A percentile compares a stretch with the other conserved stretches of the same genome.
Conservation (phyloP, 805 yeast species). For the Cephaloascus fragrans region DNA sequence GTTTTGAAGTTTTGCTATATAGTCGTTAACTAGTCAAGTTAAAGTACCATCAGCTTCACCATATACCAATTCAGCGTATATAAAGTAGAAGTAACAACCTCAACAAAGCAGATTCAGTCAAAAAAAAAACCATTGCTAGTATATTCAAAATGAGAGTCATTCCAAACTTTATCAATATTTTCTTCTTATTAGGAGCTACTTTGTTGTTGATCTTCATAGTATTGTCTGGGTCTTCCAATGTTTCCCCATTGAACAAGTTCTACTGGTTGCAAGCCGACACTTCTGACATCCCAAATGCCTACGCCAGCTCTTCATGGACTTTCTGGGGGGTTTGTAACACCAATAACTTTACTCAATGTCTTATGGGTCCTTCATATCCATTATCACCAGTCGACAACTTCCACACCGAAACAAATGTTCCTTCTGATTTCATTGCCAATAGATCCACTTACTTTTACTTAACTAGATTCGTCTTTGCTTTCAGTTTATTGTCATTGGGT, state of each 20-base stretch:
- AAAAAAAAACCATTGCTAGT: no score
- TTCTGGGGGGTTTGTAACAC: constrained; percentile 70
- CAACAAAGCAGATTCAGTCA: no score
- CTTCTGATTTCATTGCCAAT: constrained; percentile 39
- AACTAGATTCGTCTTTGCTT: constrained; percentile 57
- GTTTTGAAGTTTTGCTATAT: no score
- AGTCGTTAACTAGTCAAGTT: no score
- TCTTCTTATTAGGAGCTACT: constrained; percentile 25
- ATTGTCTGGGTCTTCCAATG: constrained; percentile 52
- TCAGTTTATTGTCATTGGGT: constrained; percentile 47
- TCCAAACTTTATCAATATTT: constrained; percentile 12
- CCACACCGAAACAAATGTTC: constrained; percentile 40
- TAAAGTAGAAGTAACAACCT: no score
- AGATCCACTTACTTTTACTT: constrained; percentile 54
- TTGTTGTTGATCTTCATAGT: constrained; percentile 46
- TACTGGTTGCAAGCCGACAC: constrained; percentile 72
- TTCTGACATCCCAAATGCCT: constrained; percentile 36
- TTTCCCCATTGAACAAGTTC: constrained; percentile 52
- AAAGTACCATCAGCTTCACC: no score
- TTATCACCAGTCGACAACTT: constrained; percentile 71
- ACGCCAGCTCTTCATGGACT: constrained; percentile 59
- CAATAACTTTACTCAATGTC: constrained; percentile 23
- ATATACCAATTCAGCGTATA: no score
- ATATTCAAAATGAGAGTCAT: constrained; percentile 11
- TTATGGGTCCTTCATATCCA: constrained; percentile 58